phyloP scores from a whole-genome alignment of 495 filamentous ascomycete species.

The Hypoxylon trugodes region DNA sequence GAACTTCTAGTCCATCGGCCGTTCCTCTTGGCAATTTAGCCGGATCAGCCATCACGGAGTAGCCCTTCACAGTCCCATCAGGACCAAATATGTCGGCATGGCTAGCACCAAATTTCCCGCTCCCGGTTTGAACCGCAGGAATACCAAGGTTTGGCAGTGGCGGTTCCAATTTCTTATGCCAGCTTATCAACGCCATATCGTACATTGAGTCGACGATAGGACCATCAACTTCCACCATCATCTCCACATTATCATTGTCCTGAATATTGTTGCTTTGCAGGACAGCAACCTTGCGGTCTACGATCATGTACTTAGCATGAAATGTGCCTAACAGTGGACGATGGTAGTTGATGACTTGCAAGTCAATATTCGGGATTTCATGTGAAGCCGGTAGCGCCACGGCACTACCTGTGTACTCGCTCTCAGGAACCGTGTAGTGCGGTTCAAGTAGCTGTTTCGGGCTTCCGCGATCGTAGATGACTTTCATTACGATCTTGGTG shows the following conservation, averaged over 20 bases:
- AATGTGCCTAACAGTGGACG: conserved; percentile 77
- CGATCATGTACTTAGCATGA: conserved; percentile 79
- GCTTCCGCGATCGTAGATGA: conserved; percentile 78
- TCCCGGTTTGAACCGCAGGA: conserved; percentile 53
- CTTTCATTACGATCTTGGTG: conserved; percentile 69
- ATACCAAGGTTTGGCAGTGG: conserved; percentile 64
- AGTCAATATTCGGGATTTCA: conserved; percentile 74
- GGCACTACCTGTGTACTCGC: conserved; percentile 63
- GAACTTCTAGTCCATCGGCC: conserved; percentile 27
- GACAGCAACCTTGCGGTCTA: conserved; percentile 73
- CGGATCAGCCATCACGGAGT: conserved; percentile 41
- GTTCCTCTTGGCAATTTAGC: conserved; percentile 26
- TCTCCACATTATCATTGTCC: conserved; percentile 81
- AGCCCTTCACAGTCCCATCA: conserved; percentile 39
- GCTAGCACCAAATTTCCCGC: conserved; percentile 31
- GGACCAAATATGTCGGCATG: conserved; percentile 39
- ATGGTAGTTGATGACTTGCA: conserved; percentile 80
- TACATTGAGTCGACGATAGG: conserved; percentile 79
- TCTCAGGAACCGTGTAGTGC: conserved; percentile 65
- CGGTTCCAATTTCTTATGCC: conserved; percentile 70
- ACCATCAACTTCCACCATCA: conserved; percentile 81
- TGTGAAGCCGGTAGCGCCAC: conserved; percentile 66
- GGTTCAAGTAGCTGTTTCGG: conserved; percentile 69
- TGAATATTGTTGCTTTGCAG: conserved; percentile 81
- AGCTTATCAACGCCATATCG: conserved; percentile 75